These are phyloP conservation scores for Starmerella tilneyi DNA, from an alignment of 805 yeast genomes.

Conservation along the genomic window DNA sequence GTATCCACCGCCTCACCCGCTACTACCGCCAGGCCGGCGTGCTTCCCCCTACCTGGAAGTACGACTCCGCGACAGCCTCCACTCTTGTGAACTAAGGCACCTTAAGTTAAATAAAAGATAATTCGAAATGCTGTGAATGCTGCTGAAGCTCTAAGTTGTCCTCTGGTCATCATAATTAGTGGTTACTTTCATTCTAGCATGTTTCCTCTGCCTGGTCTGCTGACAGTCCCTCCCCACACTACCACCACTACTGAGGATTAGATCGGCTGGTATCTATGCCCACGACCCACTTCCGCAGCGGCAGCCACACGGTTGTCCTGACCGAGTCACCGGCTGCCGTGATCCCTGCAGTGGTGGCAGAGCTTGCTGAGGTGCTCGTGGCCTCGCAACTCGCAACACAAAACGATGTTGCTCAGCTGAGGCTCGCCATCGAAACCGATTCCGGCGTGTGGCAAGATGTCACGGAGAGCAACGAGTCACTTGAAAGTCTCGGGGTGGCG, in stretches of 20 bases:
- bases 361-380: conserved; percentile 26
- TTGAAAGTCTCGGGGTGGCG: conserved; percentile 13
- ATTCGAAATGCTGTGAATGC: conserved; percentile 8
- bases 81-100: conserved; percentile 86
- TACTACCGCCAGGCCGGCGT: conserved; percentile 99
- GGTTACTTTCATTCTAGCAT: not conserved
- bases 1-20: conserved; percentile 99
- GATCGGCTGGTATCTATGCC: conserved; percentile 8
- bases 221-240: not conserved
- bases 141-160: not conserved
- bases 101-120: conserved; percentile 16
- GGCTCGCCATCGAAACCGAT: conserved; percentile 18
- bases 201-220: not conserved
- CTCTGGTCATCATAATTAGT: not conserved
- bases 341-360: conserved; percentile 21
- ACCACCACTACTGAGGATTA: too few species aligned
- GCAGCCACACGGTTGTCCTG: conserved; percentile 15
- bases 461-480: conserved; percentile 11
- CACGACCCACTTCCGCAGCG: conserved; percentile 21
- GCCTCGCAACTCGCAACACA: conserved; percentile 19
- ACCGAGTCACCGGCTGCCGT: conserved; percentile 11
- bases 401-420: conserved; percentile 21
- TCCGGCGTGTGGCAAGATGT: conserved; percentile 18
- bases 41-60: conserved; percentile 99
- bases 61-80: conserved; percentile 99